phyloP scores from a whole-genome alignment of 2,329 filamentous ascomycete genomes.

The Aureobasidium sp. region DNA sequence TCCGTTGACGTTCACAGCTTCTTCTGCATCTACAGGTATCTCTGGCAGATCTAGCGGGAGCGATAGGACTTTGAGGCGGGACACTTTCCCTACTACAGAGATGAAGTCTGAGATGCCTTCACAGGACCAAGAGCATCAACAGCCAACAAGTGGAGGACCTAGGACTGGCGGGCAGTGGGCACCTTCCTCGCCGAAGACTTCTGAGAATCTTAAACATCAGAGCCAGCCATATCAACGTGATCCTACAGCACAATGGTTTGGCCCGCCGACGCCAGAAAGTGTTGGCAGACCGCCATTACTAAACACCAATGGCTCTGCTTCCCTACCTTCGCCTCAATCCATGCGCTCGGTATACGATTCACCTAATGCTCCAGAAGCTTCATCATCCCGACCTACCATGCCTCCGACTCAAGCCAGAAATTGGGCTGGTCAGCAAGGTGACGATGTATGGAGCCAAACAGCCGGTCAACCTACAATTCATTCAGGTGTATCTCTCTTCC shows the following conservation, averaged over 20 bases:
- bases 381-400: conserved; percentile 27
- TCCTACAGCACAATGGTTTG: background rate
- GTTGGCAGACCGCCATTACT: background rate
- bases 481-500: conserved; percentile 5
- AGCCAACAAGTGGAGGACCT: conserved; percentile 17
- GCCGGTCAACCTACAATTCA: conserved; percentile 14
- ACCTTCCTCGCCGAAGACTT: background rate
- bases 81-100: conserved; percentile 28
- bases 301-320: conserved; percentile 18
- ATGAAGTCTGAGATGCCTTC: conserved; percentile 20
- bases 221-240: conserved; percentile 20
- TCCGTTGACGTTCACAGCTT: background rate
- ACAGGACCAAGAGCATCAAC: conserved; percentile 21
- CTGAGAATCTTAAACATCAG: conserved; percentile 21
- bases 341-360: conserved; percentile 25
- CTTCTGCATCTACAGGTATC: conserved; percentile 26
- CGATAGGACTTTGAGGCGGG: conserved; percentile 40
- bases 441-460: conserved; percentile 25
- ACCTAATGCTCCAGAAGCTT: conserved; percentile 26
- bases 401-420: conserved; percentile 23
- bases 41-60: conserved; percentile 39
- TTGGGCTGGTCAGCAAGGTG: conserved; percentile 23
- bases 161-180: conserved; percentile 23
- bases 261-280: background rate
- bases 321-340: conserved; percentile 21